Percentiles rank a stretch among this genome's conserved stretches.
Evolutionary conservation across 805 yeast species (phyloP).

Genomic region (Candida vartiovaarae): DNA sequence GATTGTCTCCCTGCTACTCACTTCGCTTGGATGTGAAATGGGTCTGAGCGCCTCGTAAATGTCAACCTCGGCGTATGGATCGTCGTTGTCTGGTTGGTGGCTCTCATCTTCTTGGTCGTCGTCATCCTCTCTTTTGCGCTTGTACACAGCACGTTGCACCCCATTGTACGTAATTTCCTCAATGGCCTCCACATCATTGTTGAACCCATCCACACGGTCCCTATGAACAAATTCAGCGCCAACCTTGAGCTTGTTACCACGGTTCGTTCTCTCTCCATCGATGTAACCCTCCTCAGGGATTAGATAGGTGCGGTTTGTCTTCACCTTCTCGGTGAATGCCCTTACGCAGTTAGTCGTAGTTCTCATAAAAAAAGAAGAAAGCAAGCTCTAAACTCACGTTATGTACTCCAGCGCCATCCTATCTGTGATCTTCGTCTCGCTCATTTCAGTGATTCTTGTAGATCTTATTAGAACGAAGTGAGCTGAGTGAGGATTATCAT

Average conservation of each 20-base stretch:
- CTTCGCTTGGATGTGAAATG: conserved; percentile 71
- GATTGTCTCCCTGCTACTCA: conserved; percentile 63
- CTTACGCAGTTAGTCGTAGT: background rate
- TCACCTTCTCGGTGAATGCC: conserved; percentile 14
- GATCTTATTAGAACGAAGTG: too few species aligned
- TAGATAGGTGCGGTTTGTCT: background rate
- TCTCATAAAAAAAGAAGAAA: too few species aligned
- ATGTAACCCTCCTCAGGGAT: conserved; percentile 11
- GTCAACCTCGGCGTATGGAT: conserved; percentile 43
- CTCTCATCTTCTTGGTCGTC: conserved; percentile 24
- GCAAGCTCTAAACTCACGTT: conserved; percentile 4
- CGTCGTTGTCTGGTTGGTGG: conserved; percentile 29
- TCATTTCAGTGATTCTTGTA: background rate
- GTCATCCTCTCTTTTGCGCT: conserved; percentile 24
- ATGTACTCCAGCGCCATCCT: conserved; percentile 7
- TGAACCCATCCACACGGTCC: conserved; percentile 31
- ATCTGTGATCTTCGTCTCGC: conserved; percentile 5
- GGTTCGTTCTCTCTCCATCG: conserved; percentile 36
- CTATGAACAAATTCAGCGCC: conserved; percentile 42
- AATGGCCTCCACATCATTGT: conserved; percentile 21
- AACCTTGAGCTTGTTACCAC: conserved; percentile 52
- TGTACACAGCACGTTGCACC: conserved; percentile 25
- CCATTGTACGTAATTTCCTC: conserved; percentile 24
- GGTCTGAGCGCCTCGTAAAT: conserved; percentile 65
- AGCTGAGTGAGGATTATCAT: too few species aligned